Conservation (phyloP, 2,329 filamentous ascomycete species). For the Huntiella omanensis region DNA sequence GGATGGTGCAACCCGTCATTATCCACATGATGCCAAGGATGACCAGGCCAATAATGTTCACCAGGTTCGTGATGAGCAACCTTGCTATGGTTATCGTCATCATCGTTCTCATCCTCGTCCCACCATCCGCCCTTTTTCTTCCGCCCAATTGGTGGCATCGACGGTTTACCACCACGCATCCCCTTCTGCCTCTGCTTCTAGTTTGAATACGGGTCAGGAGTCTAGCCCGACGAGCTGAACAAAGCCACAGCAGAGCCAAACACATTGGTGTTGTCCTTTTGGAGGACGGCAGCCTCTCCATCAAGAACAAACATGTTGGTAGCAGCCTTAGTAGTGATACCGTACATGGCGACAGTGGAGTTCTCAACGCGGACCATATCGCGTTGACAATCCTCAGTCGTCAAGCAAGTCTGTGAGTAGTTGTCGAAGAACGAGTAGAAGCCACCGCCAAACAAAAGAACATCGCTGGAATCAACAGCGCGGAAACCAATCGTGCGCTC, state of each 20-base stretch:
- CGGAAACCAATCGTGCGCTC: slow-evolving; percentile 64
- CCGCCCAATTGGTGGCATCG: no score
- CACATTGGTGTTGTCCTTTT: slow-evolving; percentile 44
- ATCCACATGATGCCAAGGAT: no score
- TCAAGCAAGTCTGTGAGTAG: slow-evolving; percentile 53
- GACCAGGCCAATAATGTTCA: no score
- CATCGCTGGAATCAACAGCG: slow-evolving; percentile 44
- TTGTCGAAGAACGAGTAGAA: slow-evolving; percentile 74
- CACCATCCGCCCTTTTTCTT: no score
- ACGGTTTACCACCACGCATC: no score
- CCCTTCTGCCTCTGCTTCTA: no score
- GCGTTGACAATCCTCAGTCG: slow-evolving; percentile 50
- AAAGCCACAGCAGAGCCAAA: slow-evolving; percentile 43
- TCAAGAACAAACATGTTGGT: slow-evolving; percentile 53
- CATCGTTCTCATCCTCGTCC: no score
- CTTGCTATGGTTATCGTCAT: no score
- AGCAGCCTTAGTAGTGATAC: slow-evolving; percentile 55
- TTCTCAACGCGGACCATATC: slow-evolving; percentile 61
- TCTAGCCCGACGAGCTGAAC: slow-evolving; percentile 20
- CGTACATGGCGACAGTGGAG: slow-evolving; percentile 42
- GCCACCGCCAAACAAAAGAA: slow-evolving; percentile 54
- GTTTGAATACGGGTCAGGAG: no score
- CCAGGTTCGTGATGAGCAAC: no score
- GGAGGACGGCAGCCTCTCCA: slow-evolving; percentile 32
- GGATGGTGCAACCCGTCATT: no score